Conservation (phyloP, 129 eudicot species). For the sunflower (Helianthus annuus) region DNA sequence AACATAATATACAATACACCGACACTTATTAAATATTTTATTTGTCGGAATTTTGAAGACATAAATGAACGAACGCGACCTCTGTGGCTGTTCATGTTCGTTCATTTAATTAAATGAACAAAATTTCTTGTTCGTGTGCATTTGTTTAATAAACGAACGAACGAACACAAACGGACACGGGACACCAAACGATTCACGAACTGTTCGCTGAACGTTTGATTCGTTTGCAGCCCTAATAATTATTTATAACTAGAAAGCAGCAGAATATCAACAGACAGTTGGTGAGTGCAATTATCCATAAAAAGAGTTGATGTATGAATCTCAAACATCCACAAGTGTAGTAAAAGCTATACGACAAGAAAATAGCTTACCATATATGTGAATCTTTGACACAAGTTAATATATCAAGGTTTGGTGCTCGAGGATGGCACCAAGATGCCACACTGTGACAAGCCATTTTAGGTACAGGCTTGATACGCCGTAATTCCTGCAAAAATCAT, state of each 20-base stretch:
- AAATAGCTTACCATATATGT: slow-evolving; percentile 75
- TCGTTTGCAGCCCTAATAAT: too few relatives aligned
- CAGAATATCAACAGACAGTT: slow-evolving; percentile 10
- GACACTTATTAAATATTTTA: too few relatives aligned
- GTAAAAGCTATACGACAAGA: slow-evolving; percentile 5
- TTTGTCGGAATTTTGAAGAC: too few relatives aligned
- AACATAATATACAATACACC: too few relatives aligned
- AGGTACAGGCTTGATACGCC: slow-evolving; percentile 94
- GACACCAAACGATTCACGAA: too few relatives aligned
- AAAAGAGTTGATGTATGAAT: background rate
- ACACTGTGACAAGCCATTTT: slow-evolving; percentile 97
- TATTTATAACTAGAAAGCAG: slow-evolving; percentile 13
- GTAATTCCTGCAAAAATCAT: slow-evolving; percentile 68
- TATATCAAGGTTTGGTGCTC: slow-evolving; percentile 99
- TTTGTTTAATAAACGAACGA: too few relatives aligned
- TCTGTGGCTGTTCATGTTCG: too few relatives aligned
- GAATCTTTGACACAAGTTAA: slow-evolving; percentile 98
- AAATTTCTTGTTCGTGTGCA: too few relatives aligned
- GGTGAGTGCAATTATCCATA: slow-evolving; percentile 10
- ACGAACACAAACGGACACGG: too few relatives aligned
- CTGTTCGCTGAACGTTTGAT: too few relatives aligned
- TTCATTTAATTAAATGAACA: too few relatives aligned
- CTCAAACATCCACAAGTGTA: slow-evolving; percentile 12
- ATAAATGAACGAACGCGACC: too few relatives aligned
- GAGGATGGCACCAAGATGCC: slow-evolving; percentile 99